Evolutionary conservation across 257 asterid genomes (phyloP), one percentile per base, ranked within the genome.

Genomic region (Primulina tabacum): DNA sequence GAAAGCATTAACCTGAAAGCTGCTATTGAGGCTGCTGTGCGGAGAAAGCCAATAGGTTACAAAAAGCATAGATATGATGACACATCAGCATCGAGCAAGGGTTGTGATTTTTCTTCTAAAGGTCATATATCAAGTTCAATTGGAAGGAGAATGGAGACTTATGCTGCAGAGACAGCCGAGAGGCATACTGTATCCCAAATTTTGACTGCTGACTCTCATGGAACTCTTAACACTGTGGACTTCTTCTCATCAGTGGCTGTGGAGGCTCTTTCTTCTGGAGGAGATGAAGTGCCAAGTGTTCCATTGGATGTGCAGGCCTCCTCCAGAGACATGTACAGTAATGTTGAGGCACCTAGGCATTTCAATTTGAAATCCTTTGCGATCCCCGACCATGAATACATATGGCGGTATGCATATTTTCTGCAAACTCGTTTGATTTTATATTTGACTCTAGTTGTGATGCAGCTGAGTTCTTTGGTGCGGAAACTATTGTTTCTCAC

Each of bases 21-120:
- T 73, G 96, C 96, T 78, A 80, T 92, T 71, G 90, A 89, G 82
- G 96, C 96, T 72, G 95, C 96, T 53, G 85, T 82, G 82, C 86
- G 87, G 67, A 88, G 75, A 81, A 92, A 88, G 79, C 97, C 97
- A 8, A 93, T 88, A 70, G 79, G 86, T 67, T 84, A 72, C 78
- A 71, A 88, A 68, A 92, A 79, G 79, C 78, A 76, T 72, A 84
- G 82, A 81, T 71, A 82, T 40, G 87, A 86, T 52, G 94, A 81
- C 71, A 63, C 80, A 60, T 75, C 87, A 11, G 55, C 65, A 62
- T 72, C 82, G 37, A 81, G 64, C 61, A 64, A 74, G 73, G 82
- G 80, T 60, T 34, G 72, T 74, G 91, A 82, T 47, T 52, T 78
- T 64, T 57, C 82, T 79, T 78, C 76, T 79, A 82, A 65, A 63